These are phyloP conservation scores for Hypsizygus marmoreus DNA, from an alignment of 768 basidiomycete species.

Conservation along the genomic window DNA sequence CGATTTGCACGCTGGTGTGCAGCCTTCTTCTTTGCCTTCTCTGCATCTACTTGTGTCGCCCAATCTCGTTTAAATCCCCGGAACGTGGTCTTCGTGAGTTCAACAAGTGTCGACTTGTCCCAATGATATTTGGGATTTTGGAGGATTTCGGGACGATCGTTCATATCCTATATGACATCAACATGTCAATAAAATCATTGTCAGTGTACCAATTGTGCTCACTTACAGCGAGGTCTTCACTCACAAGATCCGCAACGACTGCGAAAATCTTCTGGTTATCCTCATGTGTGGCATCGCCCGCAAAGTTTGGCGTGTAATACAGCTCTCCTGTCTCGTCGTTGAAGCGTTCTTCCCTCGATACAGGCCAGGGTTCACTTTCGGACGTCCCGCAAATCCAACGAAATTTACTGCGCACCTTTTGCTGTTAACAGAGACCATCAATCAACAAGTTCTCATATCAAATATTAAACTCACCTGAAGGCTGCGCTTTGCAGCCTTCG, in stretches of 20 bases:
- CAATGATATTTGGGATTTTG: slow-evolving; percentile 1
- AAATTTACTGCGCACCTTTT: background rate
- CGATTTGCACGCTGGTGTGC: background rate
- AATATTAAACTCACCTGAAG: background rate
- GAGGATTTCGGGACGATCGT: background rate
- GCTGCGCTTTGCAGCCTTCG: background rate
- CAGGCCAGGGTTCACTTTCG: background rate
- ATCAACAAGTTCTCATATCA: background rate
- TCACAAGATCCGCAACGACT: background rate
- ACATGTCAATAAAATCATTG: background rate
- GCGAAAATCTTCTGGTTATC: background rate
- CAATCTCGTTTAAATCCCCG: slow-evolving; percentile 6
- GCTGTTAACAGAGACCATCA: background rate
- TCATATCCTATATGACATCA: background rate
- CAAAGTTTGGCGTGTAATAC: background rate
- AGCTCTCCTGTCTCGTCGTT: background rate
- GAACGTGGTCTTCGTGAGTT: slow-evolving; percentile 6
- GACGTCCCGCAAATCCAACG: background rate
- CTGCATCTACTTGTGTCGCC: background rate
- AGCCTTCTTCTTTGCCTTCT: background rate
- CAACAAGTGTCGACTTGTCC: slow-evolving; percentile 4
- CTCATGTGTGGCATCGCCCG: background rate
- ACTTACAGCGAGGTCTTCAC: background rate
- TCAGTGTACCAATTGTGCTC: background rate
- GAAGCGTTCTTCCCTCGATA: background rate